Base-by-base conservation (phyloP, 345 rosid genomes). In the Eucalyptus polybractea region DNA sequence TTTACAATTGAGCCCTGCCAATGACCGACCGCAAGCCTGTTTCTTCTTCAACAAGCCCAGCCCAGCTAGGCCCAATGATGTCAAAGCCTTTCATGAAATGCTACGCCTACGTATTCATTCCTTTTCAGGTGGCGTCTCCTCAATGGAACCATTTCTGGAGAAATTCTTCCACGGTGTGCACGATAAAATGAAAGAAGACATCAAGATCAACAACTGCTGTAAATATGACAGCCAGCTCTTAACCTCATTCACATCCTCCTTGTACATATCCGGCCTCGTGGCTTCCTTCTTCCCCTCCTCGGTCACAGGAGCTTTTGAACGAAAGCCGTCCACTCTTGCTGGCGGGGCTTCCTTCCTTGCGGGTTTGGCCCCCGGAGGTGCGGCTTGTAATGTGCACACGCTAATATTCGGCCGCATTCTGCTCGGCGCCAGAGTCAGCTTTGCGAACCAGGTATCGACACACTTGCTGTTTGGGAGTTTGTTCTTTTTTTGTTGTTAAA, bases 41-140 rank as follows among this genome's bases (percentile, higher is more conserved):
- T 13, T 50, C 51, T 13, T 50, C 51, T 50, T 2, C 56, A 4
- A 27, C 56, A 65, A 60, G 69, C 69, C 31, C 16, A 60, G 69
- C 69, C 31, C 76, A n/a, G 21, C 76, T 7, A 65, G 40, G 37
- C 37, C 72, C 72, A 7, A 13, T 65, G 17, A 65, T 65, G 76
- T 62, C 69, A 53, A 62, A 62, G 69, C 19, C 76, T 62, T 58
- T 29, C 37, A 7, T 4, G 15, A 50, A 13, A 2, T 40, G 47
- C 47, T 40, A 11, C 58, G 10, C 58, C 58, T 53, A 0, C 27
- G 4, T 12, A 7, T 6, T 0, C 83, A 76, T 3, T 76, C 25
- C 47, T 7, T 87, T 29, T 60, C 53, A 60, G 89, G 83, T 29
- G 89, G 85, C 29, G 85, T 88, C 40, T 27, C 89, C 53, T 88